A percentile compares a stretch with the other conserved stretches of the same genome.
Evolutionary conservation across 2,329 filamentous ascomycete species (phyloP).

Genomic region (Cytospora mali): DNA sequence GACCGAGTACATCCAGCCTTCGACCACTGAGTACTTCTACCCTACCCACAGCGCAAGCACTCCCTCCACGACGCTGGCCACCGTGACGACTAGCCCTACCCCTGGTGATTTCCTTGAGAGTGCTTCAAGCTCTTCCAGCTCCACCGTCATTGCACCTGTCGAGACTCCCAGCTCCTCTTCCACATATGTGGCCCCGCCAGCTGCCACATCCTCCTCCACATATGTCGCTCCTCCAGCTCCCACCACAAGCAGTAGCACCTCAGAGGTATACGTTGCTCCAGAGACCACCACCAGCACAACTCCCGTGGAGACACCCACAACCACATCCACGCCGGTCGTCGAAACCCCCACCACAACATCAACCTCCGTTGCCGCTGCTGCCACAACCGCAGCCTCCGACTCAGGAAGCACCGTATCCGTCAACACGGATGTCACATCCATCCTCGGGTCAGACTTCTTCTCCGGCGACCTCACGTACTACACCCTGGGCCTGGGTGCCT

Average conservation of each 20-base stretch:
- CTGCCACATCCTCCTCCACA: background rate
- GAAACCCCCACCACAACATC: conserved; percentile 29
- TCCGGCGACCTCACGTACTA: conserved; percentile 76
- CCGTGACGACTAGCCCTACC: conserved; percentile 32
- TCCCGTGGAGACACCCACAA: conserved; percentile 26
- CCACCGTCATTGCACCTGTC: conserved; percentile 32
- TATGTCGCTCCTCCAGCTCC: conserved; percentile 27
- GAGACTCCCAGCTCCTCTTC: conserved; percentile 18
- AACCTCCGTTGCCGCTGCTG: conserved; percentile 34
- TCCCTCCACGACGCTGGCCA: conserved; percentile 30
- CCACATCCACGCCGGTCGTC: conserved; percentile 13
- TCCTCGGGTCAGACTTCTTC: conserved; percentile 40
- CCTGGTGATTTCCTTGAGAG: conserved; percentile 39
- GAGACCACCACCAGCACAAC: conserved; percentile 33
- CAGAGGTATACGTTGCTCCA: conserved; percentile 25
- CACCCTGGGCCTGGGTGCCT: conserved; percentile 67
- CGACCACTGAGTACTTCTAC: conserved; percentile 49
- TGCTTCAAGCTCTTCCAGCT: conserved; percentile 24
- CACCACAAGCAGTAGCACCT: conserved; percentile 19
- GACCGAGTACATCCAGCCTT: conserved; percentile 51
- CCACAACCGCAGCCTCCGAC: conserved; percentile 34
- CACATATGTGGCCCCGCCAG: conserved; percentile 12
- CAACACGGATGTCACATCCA: conserved; percentile 33
- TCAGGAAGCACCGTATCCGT: conserved; percentile 30
- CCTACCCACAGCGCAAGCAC: conserved; percentile 34